Conservation (phyloP, 1,284 basidiomycete genomes). For the Golubevia pallescens region DNA sequence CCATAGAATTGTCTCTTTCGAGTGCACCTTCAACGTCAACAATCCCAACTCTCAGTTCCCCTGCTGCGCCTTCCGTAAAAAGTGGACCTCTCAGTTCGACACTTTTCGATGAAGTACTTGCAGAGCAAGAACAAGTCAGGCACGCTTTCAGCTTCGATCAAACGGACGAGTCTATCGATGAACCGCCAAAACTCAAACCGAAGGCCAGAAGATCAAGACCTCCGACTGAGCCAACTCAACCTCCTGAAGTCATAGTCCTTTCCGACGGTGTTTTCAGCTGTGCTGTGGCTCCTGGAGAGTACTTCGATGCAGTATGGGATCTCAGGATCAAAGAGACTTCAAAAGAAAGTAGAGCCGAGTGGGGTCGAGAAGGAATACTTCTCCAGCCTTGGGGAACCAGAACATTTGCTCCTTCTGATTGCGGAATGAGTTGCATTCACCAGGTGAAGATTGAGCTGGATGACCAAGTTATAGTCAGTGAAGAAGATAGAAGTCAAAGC, state of each 20-base stretch:
- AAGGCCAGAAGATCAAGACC: too few species aligned
- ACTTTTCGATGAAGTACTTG: background rate
- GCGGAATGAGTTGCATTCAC: too few species aligned
- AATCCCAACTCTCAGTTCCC: background rate
- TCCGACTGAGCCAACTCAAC: background rate
- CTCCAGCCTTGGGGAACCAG: background rate
- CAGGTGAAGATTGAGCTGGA: too few species aligned
- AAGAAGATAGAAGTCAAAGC: too few species aligned
- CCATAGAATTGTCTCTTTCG: background rate
- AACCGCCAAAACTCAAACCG: background rate
- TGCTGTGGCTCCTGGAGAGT: background rate
- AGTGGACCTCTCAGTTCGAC: background rate
- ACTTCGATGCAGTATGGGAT: background rate
- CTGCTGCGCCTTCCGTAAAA: background rate
- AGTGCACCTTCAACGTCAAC: background rate
- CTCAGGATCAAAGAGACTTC: background rate
- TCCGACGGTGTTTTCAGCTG: background rate
- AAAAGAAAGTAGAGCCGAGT: background rate
- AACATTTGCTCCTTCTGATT: background rate
- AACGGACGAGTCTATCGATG: background rate
- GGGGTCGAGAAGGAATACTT: background rate
- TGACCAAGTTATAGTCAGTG: too few species aligned
- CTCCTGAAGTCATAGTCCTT: background rate
- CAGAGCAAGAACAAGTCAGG: background rate
- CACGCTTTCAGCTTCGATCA: background rate